These are phyloP conservation scores for Sugiyamaella qingdaonensis DNA, from an alignment of 805 yeast genomes.

Conservation along the genomic window DNA sequence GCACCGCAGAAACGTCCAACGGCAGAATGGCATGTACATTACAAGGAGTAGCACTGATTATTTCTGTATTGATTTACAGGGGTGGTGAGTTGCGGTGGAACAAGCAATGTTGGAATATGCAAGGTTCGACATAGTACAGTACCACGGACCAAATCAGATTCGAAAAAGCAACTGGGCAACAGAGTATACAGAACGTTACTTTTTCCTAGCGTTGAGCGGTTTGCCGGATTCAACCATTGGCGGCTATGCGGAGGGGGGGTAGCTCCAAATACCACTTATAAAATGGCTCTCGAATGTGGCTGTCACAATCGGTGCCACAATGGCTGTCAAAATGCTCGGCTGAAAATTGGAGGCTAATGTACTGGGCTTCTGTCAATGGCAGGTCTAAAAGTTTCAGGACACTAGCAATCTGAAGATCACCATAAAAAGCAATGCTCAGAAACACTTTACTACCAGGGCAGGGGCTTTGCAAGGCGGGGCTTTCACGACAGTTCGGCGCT, in stretches of 20 bases:
- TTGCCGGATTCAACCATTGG: no score
- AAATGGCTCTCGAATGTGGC: no score
- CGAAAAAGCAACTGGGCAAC: not conserved
- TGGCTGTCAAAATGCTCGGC: no score
- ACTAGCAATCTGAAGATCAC: not conserved
- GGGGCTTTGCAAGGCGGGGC: not conserved
- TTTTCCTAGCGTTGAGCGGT: no score
- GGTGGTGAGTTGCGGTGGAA: conserved; percentile 3
- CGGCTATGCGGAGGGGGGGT: no score
- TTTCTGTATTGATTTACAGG: conserved; percentile 4
- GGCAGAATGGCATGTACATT: conserved; percentile 1
- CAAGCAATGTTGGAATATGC: conserved; percentile 3
- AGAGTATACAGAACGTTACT: no score
- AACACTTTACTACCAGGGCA: not conserved
- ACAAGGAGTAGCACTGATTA: conserved; percentile 1
- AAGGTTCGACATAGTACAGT: not conserved
- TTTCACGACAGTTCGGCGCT: not conserved
- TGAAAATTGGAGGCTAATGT: no score
- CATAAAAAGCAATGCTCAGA: not conserved
- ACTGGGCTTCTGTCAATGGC: not conserved
- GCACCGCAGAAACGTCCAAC: conserved; percentile 1
- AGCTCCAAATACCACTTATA: no score
- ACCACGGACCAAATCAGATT: not conserved
- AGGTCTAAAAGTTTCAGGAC: not conserved
- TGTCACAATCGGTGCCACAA: no score